These are phyloP conservation scores for Lepidium sativum DNA, from an alignment of 345 rosid genomes.

Conservation along the genomic window DNA sequence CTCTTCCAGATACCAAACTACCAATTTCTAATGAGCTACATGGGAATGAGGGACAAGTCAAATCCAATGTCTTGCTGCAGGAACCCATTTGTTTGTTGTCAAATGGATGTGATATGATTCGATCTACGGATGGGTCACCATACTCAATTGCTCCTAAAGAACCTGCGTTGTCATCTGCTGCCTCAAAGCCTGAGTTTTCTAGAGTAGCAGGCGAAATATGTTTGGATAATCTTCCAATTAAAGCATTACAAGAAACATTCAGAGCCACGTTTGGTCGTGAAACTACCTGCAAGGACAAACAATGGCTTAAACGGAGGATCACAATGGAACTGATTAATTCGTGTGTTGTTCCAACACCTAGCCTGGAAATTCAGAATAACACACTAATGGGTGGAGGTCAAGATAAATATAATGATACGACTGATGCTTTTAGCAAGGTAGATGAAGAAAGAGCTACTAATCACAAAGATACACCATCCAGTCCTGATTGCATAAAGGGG, in stretches of 20 bases:
- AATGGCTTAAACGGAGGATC: slow-evolving; percentile 85
- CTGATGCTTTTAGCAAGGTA: slow-evolving; percentile 19
- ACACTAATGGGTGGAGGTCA: slow-evolving; percentile 39
- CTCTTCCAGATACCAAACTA: slow-evolving; percentile 38
- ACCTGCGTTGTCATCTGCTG: slow-evolving; percentile 34
- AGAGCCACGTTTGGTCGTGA: slow-evolving; percentile 83
- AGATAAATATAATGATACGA: slow-evolving; percentile 25
- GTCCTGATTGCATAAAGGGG: slow-evolving; percentile 31
- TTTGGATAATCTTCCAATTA: slow-evolving; percentile 67
- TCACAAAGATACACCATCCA: slow-evolving; percentile 25
- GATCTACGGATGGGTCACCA: slow-evolving; percentile 34
- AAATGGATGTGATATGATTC: slow-evolving; percentile 29
- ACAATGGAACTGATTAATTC: slow-evolving; percentile 67
- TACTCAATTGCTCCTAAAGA: slow-evolving; percentile 35
- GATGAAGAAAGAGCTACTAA: slow-evolving; percentile 23
- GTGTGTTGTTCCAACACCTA: slow-evolving; percentile 49
- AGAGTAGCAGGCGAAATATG: slow-evolving; percentile 51
- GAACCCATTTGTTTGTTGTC: slow-evolving; percentile 36
- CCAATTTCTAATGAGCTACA: slow-evolving; percentile 37
- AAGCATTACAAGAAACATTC: slow-evolving; percentile 79
- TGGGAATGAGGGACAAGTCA: slow-evolving; percentile 41
- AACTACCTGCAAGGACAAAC: slow-evolving; percentile 88
- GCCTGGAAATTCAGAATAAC: slow-evolving; percentile 44
- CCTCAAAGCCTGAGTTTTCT: slow-evolving; percentile 48
- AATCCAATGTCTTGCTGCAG: slow-evolving; percentile 44